phyloP scores from a whole-genome alignment of 163 green algal genomes.

The Chloromonas sp. region DNA sequence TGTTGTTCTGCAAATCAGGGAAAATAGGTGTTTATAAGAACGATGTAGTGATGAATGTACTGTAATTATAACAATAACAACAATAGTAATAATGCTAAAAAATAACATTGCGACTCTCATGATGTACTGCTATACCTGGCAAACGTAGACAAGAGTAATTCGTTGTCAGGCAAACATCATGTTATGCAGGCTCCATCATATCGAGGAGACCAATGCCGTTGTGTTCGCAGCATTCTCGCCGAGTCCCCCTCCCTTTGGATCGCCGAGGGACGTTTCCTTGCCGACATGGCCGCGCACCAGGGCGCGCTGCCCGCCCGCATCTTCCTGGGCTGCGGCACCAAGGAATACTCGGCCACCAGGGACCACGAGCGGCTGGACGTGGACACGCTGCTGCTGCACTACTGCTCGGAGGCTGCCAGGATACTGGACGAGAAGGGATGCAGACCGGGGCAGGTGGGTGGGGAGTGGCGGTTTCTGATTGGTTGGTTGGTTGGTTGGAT shows the following conservation, averaged over 20 bases:
- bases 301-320: slow-evolving; percentile 39
- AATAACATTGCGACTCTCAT: too few species aligned
- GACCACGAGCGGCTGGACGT: slow-evolving; percentile 35
- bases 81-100: too few species aligned
- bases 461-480: too few species aligned
- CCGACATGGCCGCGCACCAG: slow-evolving; percentile 14
- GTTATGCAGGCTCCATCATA: too few species aligned
- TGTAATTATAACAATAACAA: too few species aligned
- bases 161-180: too few species aligned
- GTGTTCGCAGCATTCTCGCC: slow-evolving; percentile 22
- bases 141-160: too few species aligned
- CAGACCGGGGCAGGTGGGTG: background rate
- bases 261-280: slow-evolving; percentile 35
- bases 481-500: too few species aligned
- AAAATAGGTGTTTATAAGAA: too few species aligned
- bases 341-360: slow-evolving; percentile 43
- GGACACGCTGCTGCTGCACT: slow-evolving; percentile 41
- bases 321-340: slow-evolving; percentile 44
- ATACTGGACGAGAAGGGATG: slow-evolving; percentile 29
- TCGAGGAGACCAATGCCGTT: background rate
- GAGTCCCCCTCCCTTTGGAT: slow-evolving; percentile 40
- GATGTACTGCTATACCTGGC: too few species aligned
- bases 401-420: slow-evolving; percentile 29
- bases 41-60: too few species aligned
- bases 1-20: too few species aligned